These are phyloP conservation scores for Neurospora discreta DNA, from an alignment of 495 filamentous ascomycete genomes.

Conservation along the genomic window DNA sequence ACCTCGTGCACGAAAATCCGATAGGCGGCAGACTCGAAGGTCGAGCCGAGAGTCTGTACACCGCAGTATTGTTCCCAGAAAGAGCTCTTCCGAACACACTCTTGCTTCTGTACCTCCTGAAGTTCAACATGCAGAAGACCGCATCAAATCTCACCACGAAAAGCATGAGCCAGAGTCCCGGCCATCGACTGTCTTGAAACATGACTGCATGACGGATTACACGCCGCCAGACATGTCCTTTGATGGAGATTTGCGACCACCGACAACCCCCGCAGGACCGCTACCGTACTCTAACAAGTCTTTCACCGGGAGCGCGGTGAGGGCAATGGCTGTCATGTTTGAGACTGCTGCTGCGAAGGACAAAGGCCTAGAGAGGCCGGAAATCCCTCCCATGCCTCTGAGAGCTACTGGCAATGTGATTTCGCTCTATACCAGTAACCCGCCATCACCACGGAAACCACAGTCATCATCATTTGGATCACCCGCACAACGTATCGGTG, in stretches of 20 bases:
- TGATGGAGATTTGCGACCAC: neutral
- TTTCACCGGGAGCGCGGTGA: slow-evolving; percentile 22
- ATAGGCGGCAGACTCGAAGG: neutral
- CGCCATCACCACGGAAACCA: slow-evolving; percentile 5
- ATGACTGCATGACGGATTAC: neutral
- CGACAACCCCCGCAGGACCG: neutral
- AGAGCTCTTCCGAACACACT: neutral
- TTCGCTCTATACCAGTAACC: slow-evolving; percentile 20
- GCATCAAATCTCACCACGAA: neutral
- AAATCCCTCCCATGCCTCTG: neutral
- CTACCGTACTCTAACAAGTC: neutral
- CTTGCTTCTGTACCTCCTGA: neutral
- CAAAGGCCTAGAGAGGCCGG: neutral
- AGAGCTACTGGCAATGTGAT: slow-evolving; percentile 12
- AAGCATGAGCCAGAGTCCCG: neutral
- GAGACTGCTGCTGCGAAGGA: slow-evolving; percentile 19
- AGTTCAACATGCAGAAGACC: neutral
- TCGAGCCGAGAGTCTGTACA: neutral
- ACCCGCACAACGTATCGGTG: neutral
- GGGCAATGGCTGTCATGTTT: slow-evolving; percentile 34
- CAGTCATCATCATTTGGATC: neutral
- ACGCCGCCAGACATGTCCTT: neutral
- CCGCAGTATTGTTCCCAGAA: neutral
- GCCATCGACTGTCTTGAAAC: neutral
- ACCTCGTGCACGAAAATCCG: neutral